Conservation (phyloP, 768 basidiomycete genomes). For the Rhodotorula diobovata region DNA sequence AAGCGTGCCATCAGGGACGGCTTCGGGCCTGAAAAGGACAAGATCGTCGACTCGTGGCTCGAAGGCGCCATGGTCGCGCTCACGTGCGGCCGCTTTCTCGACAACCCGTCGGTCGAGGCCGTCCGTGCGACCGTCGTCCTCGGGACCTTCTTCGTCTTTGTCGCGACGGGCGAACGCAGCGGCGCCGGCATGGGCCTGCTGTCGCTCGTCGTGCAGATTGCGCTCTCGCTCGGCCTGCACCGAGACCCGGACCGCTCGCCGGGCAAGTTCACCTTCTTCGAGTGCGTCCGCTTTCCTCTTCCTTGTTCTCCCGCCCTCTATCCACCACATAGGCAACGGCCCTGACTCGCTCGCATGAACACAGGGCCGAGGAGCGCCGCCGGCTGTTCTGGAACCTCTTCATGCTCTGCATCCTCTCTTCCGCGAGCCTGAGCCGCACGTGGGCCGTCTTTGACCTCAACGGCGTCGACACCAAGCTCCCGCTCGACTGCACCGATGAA, state of each 20-base stretch:
- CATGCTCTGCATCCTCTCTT: conserved; percentile 29
- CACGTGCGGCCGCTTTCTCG: conserved; percentile 32
- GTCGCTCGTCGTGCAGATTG: conserved; percentile 29
- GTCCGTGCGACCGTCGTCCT: conserved; percentile 26
- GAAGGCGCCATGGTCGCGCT: conserved; percentile 34
- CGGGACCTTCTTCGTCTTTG: conserved; percentile 37
- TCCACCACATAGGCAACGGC: not conserved
- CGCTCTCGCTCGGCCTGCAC: conserved; percentile 28
- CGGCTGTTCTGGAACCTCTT: conserved; percentile 27
- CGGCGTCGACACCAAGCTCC: conserved; percentile 23
- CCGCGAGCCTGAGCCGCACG: conserved; percentile 21
- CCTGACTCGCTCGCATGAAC: no score
- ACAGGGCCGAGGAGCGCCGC: conserved; percentile 17
- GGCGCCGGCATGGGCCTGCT: conserved; percentile 36
- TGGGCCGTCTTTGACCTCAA: conserved; percentile 33
- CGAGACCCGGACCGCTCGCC: conserved; percentile 33
- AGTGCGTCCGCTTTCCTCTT: not conserved
- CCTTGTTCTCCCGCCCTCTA: no score
- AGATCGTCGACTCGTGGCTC: conserved; percentile 29
- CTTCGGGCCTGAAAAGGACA: conserved; percentile 19
- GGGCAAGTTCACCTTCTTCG: conserved; percentile 31
- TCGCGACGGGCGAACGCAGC: conserved; percentile 25
- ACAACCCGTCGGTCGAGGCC: conserved; percentile 31
- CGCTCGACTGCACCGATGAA: conserved; percentile 33
- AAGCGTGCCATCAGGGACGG: conserved; percentile 21